These are phyloP conservation scores for Candida smagusa DNA, from an alignment of 1,139 yeast genomes.

Conservation along the genomic window DNA sequence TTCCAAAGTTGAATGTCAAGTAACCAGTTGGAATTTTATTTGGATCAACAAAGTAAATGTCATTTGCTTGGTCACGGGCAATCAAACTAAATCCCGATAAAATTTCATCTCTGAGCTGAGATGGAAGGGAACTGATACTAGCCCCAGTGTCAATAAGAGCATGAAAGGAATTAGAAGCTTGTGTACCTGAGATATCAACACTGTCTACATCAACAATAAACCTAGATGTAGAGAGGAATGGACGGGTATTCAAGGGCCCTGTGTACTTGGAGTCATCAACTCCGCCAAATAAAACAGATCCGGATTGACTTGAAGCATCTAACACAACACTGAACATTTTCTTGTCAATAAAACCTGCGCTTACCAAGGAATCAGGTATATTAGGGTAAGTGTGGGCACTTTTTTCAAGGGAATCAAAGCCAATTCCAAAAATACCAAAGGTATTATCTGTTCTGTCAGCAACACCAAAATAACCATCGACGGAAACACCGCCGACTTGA, in stretches of 20 bases:
- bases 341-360: conserved; percentile 15
- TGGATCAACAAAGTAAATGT: too few species aligned
- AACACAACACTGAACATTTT: conserved; percentile 17
- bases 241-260: conserved; percentile 14
- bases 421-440: conserved; percentile 22
- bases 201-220: conserved; percentile 8
- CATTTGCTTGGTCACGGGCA: too few species aligned
- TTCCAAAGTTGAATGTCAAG: too few species aligned
- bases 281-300: conserved; percentile 25
- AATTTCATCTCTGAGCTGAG: too few species aligned
- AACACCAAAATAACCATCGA: conserved; percentile 16
- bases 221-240: conserved; percentile 2
- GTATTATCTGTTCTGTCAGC: conserved; percentile 15
- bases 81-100: too few species aligned
- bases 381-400: conserved; percentile 14
- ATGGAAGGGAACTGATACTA: conserved; percentile 14
- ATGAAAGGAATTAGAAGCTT: conserved; percentile 1
- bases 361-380: conserved; percentile 14
- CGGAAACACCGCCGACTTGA: conserved; percentile 4
- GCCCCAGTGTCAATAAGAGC: conserved; percentile 19
- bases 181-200: conserved; percentile 3
- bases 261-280: conserved; percentile 24
- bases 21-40: too few species aligned
- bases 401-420: conserved; percentile 11
- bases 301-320: conserved; percentile 11